phyloP scores from a whole-genome alignment of 2,329 filamentous ascomycete genomes.

The Ascochyta lentis region DNA sequence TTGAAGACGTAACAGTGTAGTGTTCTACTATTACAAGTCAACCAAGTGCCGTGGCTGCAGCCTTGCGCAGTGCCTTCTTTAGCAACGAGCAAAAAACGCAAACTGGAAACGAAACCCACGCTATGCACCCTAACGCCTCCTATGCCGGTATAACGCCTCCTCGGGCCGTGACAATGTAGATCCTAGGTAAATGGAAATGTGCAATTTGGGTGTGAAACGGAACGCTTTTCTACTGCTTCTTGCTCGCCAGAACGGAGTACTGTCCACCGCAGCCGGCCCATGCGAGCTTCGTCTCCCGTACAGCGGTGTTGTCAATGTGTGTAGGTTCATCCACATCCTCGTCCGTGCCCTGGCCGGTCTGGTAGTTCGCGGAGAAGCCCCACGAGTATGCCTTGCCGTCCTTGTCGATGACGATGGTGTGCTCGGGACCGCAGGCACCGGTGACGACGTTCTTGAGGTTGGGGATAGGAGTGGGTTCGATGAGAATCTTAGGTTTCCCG shows the following conservation, averaged over 20 bases:
- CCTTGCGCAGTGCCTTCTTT: conserved; percentile 4
- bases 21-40: conserved; percentile 31
- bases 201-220: conserved; percentile 9
- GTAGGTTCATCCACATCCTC: conserved; percentile 82
- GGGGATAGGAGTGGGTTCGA: conserved; percentile 67
- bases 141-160: conserved; percentile 25
- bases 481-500: conserved; percentile 73
- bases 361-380: conserved; percentile 82
- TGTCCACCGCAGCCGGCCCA: conserved; percentile 90
- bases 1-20: conserved; percentile 4
- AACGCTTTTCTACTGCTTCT: conserved; percentile 29
- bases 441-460: conserved; percentile 63
- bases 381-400: conserved; percentile 77
- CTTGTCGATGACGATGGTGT: conserved; percentile 72
- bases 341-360: conserved; percentile 78
- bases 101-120: conserved; percentile 15
- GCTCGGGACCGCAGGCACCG: conserved; percentile 72
- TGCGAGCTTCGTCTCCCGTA: conserved; percentile 74
- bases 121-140: conserved; percentile 30
- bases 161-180: conserved; percentile 4
- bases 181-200: conserved; percentile 15
- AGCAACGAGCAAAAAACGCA: conserved; percentile 12
- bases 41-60: conserved; percentile 5
- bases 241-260: conserved; percentile 68
- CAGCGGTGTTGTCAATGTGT: conserved; percentile 82